phyloP scores from a whole-genome alignment of 1,284 basidiomycete species.

The Tylopilus microsporus region DNA sequence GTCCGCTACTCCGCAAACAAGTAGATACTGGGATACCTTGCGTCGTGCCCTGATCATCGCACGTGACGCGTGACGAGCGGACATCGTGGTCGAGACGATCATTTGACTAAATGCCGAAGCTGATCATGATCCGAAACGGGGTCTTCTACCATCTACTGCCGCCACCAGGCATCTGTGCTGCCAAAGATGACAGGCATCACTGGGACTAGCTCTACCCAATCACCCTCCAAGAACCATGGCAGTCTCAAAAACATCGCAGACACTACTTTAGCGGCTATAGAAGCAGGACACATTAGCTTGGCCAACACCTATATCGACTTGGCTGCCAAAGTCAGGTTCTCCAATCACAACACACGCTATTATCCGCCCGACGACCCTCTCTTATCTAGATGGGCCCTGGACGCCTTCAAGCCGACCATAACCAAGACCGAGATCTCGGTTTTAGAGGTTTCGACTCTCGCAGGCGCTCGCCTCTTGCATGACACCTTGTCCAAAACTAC shows the following conservation, averaged over 20 bases:
- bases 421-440: constrained; percentile 37
- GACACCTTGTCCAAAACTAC: constrained; percentile 19
- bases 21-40: too few relatives aligned
- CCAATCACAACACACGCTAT: constrained; percentile 39
- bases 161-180: background rate
- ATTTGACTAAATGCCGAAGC: too few relatives aligned
- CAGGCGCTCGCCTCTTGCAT: constrained; percentile 39
- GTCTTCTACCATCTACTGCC: background rate
- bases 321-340: constrained; percentile 28
- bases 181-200: background rate
- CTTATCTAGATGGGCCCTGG: constrained; percentile 36
- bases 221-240: constrained; percentile 9
- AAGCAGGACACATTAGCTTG: constrained; percentile 26
- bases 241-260: constrained; percentile 31
- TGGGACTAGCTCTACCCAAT: background rate
- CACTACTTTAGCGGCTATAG: constrained; percentile 28
- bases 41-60: too few relatives aligned
- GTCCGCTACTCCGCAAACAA: too few relatives aligned
- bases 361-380: constrained; percentile 38
- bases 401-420: constrained; percentile 9
- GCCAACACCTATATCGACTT: constrained; percentile 30
- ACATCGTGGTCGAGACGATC: too few relatives aligned
- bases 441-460: constrained; percentile 51
- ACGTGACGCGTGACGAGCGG: too few relatives aligned
- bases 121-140: background rate